Evolutionary conservation across 345 rosid species (phyloP), one percentile per base, ranked within the genome.

Genomic region (Euphorbia peplus): DNA sequence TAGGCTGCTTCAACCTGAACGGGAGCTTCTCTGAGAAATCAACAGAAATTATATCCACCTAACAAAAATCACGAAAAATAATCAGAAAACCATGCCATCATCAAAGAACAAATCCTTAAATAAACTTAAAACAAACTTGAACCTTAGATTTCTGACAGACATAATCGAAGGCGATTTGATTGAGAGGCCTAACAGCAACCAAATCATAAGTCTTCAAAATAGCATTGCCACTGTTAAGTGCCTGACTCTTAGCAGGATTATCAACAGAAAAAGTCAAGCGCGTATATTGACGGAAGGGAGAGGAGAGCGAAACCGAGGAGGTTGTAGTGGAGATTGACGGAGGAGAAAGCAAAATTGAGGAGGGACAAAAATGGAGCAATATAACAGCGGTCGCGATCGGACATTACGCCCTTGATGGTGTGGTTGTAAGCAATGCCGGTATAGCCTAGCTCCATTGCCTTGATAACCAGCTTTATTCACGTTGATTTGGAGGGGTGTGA

Each of bases 201-300:
- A 95, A 53, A 77, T 91, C 98, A 64, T 91, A 95, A 56, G 78
- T 91, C 73, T 88, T 90, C 52, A 91, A 50, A 56, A 91, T 51
- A 5, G 85, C 86, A 67, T 95, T 95, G 12, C 87, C 93, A 0
- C 90, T 63, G 53, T 88, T 95, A 62, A 95, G 82, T 14, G 78
- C 81, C 69, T 77, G 88, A 21, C 84, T 74, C 77, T 89, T 95
- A 61, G 89, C 69, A 1, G 75, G 63, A 18, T 60, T 78, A 24
- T 95, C 96, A 1, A 85, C 85, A 19, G 63, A 71, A 62, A 95
- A 86, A 0, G 95, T 88, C 72, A 91, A 79, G 67, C 98, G 96
- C 8, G 93, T 86, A 86, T 90, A 91, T 83, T 91, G 97, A 39
- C 96, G 88, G 83, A 88, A 90, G 62, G 97, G 85, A 25, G 92